Conservation (phyloP, 768 basidiomycete species). For the Boletus eberwhitei region DNA sequence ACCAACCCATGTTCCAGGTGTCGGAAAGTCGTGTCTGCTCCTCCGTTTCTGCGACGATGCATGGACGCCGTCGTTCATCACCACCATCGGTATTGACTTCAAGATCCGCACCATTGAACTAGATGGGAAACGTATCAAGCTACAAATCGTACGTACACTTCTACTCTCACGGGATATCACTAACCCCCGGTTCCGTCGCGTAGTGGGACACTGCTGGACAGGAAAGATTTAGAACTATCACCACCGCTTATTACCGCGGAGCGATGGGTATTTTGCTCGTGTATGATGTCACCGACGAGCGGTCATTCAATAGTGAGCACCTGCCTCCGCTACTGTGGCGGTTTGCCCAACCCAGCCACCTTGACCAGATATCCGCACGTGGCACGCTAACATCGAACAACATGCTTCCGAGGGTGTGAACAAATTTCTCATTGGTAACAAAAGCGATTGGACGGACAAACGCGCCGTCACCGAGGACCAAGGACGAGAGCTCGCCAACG, state of each 20-base stretch:
- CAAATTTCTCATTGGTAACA: constrained; percentile 99
- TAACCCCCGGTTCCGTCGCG: not conserved
- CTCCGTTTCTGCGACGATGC: constrained; percentile 98
- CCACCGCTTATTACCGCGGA: constrained; percentile 97
- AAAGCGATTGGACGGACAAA: constrained; percentile 98
- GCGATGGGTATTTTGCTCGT: constrained; percentile 98
- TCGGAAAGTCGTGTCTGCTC: constrained; percentile 95
- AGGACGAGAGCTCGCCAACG: constrained; percentile 87
- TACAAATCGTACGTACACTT: constrained; percentile 81
- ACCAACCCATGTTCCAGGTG: constrained; percentile 50
- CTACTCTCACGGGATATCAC: not conserved
- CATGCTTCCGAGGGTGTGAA: constrained; percentile 99
- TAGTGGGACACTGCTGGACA: constrained; percentile 99
- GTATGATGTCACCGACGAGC: constrained; percentile 96
- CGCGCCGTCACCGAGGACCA: constrained; percentile 88
- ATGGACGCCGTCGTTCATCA: constrained; percentile 99
- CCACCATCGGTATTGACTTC: constrained; percentile 99
- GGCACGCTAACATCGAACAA: constrained; percentile 98
- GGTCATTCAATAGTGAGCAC: constrained; percentile 89
- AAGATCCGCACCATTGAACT: constrained; percentile 99
- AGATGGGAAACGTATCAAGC: constrained; percentile 95
- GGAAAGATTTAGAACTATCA: constrained; percentile 98
- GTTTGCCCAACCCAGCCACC: not conserved
- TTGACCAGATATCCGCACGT: constrained; percentile 87
- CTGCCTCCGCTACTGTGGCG: constrained; percentile 16